phyloP scores from a whole-genome alignment of 1,284 basidiomycete species.

The Ceratobasidium sp. region DNA sequence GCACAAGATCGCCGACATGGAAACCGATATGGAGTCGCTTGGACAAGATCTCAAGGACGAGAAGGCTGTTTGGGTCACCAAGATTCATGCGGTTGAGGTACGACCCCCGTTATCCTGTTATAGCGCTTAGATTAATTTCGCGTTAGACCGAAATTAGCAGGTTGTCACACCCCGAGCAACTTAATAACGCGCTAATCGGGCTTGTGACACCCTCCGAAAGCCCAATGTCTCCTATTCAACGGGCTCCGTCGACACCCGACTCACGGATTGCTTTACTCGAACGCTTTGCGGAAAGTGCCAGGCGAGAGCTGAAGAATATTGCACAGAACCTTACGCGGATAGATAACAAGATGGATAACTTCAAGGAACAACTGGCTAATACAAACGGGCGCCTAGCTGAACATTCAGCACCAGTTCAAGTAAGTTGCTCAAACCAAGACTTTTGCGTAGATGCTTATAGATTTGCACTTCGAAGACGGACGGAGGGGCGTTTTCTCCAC shows the following conservation, averaged over 20 bases:
- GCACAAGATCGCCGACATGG: neutral
- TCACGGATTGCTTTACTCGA: neutral
- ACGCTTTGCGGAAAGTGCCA: neutral
- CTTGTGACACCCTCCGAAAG: neutral
- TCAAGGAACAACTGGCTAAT: neutral
- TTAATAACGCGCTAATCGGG: neutral
- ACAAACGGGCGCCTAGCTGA: neutral
- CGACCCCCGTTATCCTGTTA: neutral
- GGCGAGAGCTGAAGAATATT: conserved; percentile 22
- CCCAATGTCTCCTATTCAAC: conserved; percentile 2
- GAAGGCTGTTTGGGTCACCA: neutral
- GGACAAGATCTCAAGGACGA: conserved; percentile 3
- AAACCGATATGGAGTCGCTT: neutral
- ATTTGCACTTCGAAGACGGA: neutral
- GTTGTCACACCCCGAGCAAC: neutral
- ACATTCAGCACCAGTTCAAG: too few relatives aligned
- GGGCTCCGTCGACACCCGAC: neutral
- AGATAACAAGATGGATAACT: neutral
- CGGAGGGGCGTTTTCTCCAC: neutral
- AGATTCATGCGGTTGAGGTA: neutral
- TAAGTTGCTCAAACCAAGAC: neutral
- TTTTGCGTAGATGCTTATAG: neutral
- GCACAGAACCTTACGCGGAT: neutral
- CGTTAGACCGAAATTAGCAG: neutral
- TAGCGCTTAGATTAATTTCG: neutral